Evolutionary conservation across 177 flowering plant genomes (phyloP).

Genomic region (Vitis hybrid): DNA sequence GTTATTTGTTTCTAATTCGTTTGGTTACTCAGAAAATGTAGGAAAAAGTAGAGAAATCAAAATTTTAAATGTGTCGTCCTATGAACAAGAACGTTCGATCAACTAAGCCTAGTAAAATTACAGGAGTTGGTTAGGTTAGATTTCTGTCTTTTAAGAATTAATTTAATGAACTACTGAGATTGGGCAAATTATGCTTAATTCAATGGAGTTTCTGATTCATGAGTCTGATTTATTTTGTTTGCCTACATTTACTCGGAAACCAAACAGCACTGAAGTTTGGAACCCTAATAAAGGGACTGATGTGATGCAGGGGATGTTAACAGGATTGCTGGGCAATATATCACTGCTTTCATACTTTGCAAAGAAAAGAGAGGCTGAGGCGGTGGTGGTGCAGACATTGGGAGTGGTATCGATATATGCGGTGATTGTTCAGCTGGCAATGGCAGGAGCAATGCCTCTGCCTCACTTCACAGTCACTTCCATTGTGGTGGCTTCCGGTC

Average conservation of each 20-base stretch:
- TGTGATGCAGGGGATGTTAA: constrained; percentile 71
- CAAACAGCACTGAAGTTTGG: not conserved
- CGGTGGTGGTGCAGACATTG: constrained; percentile 73
- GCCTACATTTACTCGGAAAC: not conserved
- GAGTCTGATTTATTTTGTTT: not conserved
- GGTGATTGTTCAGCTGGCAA: constrained; percentile 70
- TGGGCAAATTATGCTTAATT: no score
- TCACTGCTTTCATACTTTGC: constrained; percentile 85
- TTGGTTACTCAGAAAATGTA: not conserved
- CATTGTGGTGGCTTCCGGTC: constrained; percentile 58
- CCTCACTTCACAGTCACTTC: constrained; percentile 59
- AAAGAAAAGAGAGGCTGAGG: constrained; percentile 88
- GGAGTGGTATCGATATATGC: constrained; percentile 71
- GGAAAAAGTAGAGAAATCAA: not conserved
- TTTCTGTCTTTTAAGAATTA: no score
- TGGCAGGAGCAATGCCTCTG: constrained; percentile 87
- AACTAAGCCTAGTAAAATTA: no score
- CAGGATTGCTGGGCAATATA: constrained; percentile 93
- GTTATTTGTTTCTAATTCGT: not conserved
- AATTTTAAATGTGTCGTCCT: not conserved
- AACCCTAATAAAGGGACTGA: not conserved
- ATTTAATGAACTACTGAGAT: no score
- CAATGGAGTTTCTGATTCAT: no score
- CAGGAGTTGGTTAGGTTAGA: no score
- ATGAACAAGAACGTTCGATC: no score